Base-by-base conservation (phyloP, 768 basidiomycete genomes). In the Serendipita indica region DNA sequence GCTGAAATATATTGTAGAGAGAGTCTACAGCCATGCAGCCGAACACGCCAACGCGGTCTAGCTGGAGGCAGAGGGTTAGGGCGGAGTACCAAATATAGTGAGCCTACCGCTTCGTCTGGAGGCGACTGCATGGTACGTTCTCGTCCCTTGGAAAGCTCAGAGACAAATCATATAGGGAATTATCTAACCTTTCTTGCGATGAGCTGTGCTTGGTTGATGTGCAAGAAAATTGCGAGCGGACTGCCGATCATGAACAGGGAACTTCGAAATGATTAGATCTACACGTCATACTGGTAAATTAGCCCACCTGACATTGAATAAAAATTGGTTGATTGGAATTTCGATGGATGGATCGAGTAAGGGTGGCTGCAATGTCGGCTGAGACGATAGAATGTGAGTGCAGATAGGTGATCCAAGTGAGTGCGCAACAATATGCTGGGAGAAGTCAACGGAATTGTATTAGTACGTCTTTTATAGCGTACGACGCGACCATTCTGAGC, bases 221-320 rank as follows among this genome's bases (percentile, higher is more conserved):
- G 72, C n/a, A 75, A 60, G 63, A 75, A 75, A 45, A 75, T 66
- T 1, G 72, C 69, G 6, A 75, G 63, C 2, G 74, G 74, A 58
- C 70, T 71, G 1, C 74, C 74, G 28, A 70, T 67, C 14, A 72
- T 64, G 64, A 74, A 75, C 5, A 74, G 64, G 41, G 67, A 67
- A 57, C 65, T 66, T 7, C 3, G 58, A 22, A 45, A 14, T 12
- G 41, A 57, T 33, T 7, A 37, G 57, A 20, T 4, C 33, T 32
- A 28, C 49, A 32, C 1, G 25, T 25, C 22, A 22, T 5, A 41
- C 7, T 12, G 3, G 18, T 27, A 27, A 28, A 25, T 16, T 16
- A 18, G 41, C 16, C 13, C 39, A 63, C 67, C 60, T 66, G 18
- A 62, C 69, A 39, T 66, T 62, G 58, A 68, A 74, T 16, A 73